Conservation (phyloP, 1,284 basidiomycete genomes). For the Pyrrhoderma noxium region DNA sequence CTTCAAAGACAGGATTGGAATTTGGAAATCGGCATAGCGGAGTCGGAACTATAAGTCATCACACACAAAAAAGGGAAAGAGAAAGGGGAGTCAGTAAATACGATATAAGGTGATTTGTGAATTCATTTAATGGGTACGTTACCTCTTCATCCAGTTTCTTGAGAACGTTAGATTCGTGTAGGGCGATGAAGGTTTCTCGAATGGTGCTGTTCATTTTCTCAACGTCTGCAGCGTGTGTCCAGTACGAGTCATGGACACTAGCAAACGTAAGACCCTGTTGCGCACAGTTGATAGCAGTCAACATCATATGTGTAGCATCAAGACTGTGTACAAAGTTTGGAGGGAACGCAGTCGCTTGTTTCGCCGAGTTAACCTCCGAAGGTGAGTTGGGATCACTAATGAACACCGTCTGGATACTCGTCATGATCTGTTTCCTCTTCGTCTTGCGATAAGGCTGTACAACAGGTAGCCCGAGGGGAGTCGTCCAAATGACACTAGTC, state of each 20-base stretch:
- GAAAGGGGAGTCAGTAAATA: no score
- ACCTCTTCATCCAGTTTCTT: constrained; percentile 39
- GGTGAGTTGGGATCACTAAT: constrained; percentile 84
- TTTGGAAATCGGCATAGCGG: constrained; percentile 69
- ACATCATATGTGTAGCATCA: constrained; percentile 98
- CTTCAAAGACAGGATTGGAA: constrained; percentile 56
- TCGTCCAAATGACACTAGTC: constrained; percentile 96
- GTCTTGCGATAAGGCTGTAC: constrained; percentile 93
- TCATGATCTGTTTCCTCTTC: constrained; percentile 78
- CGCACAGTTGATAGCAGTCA: constrained; percentile 89
- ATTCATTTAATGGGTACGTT: no score
- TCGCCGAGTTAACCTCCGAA: constrained; percentile 75
- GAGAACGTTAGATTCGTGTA: constrained; percentile 86
- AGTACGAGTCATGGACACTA: constrained; percentile 98
- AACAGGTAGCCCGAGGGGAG: constrained; percentile 88
- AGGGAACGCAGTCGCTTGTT: constrained; percentile 96
- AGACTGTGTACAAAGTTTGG: constrained; percentile 98
- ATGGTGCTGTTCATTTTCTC: constrained; percentile 89
- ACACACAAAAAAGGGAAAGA: neutral
- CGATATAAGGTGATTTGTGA: no score
- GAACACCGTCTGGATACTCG: constrained; percentile 85
- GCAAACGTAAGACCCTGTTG: constrained; percentile 63
- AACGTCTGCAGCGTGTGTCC: constrained; percentile 90
- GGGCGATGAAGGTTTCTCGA: constrained; percentile 87
- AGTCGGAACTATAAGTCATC: constrained; percentile 48